Evolutionary conservation across 2,329 filamentous ascomycete species (phyloP).

Genomic region (Fusarium sp.): DNA sequence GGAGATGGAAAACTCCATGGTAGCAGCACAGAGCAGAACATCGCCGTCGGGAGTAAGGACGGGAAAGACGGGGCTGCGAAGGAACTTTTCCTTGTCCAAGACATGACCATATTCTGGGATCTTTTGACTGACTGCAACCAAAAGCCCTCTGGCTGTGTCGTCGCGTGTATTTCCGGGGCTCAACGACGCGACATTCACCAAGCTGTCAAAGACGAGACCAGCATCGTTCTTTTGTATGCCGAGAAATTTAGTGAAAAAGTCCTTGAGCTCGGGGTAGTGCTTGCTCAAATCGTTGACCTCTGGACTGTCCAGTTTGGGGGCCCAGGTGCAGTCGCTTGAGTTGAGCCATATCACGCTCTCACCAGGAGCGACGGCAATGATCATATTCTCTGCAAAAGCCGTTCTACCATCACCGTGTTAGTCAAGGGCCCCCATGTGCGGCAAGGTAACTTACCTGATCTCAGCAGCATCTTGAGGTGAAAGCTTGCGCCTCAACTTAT

Average conservation of each 20-base stretch:
- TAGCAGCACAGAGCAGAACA: conserved; percentile 33
- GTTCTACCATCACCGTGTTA: conserved; percentile 4
- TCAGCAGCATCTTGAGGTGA: conserved; percentile 24
- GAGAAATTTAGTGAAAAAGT: conserved; percentile 40
- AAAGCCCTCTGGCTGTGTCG: conserved; percentile 28
- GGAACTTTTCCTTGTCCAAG: conserved; percentile 33
- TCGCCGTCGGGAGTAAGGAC: conserved; percentile 22
- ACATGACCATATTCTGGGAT: conserved; percentile 36
- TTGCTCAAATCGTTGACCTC: conserved; percentile 38
- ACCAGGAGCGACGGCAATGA: conserved; percentile 31
- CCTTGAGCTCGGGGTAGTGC: conserved; percentile 36
- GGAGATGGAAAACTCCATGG: conserved; percentile 37
- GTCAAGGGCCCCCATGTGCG: background rate
- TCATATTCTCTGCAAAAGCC: conserved; percentile 13
- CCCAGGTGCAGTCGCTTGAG: conserved; percentile 33
- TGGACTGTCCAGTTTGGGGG: conserved; percentile 30
- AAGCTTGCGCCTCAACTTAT: conserved; percentile 34
- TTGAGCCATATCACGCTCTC: conserved; percentile 33
- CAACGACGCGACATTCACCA: conserved; percentile 29
- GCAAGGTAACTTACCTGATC: conserved; percentile 22
- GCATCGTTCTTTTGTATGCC: conserved; percentile 30
- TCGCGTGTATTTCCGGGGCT: conserved; percentile 29
- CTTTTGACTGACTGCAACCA: conserved; percentile 29
- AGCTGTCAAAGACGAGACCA: conserved; percentile 32
- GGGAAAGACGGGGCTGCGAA: conserved; percentile 29